Evolutionary conservation across 2,329 filamentous ascomycete species (phyloP).

Genomic region (Verticillium tricorpus): DNA sequence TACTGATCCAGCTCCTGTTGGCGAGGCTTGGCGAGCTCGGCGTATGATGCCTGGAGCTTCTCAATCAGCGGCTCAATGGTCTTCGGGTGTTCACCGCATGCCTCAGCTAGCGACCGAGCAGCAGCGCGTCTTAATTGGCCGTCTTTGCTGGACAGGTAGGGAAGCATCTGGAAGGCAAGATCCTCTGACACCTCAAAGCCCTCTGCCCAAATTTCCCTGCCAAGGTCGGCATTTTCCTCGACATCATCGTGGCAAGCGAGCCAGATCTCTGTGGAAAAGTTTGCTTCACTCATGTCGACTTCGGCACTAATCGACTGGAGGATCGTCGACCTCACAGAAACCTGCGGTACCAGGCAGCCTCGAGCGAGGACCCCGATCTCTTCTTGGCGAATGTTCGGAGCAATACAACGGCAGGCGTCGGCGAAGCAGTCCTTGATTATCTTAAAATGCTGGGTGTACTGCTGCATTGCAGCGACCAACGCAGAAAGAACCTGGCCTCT

Average conservation of each 20-base stretch:
- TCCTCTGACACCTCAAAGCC: slow-evolving; percentile 65
- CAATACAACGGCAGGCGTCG: slow-evolving; percentile 79
- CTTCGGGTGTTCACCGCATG: slow-evolving; percentile 55
- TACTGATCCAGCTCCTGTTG: slow-evolving; percentile 85
- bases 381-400: slow-evolving; percentile 67
- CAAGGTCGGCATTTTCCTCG: slow-evolving; percentile 79
- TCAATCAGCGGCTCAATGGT: slow-evolving; percentile 59
- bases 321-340: slow-evolving; percentile 75
- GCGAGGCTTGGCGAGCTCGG: slow-evolving; percentile 74
- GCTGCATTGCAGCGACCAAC: slow-evolving; percentile 79
- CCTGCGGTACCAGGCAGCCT: slow-evolving; percentile 74
- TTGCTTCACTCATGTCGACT: slow-evolving; percentile 82
- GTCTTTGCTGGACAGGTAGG: slow-evolving; percentile 77
- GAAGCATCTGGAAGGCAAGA: slow-evolving; percentile 63
- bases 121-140: slow-evolving; percentile 78
- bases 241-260: slow-evolving; percentile 88
- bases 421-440: slow-evolving; percentile 87
- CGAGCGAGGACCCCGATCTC: slow-evolving; percentile 76
- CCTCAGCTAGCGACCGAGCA: slow-evolving; percentile 74
- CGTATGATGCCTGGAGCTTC: slow-evolving; percentile 66
- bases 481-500: slow-evolving; percentile 67
- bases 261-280: slow-evolving; percentile 89
- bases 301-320: slow-evolving; percentile 88
- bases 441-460: slow-evolving; percentile 90
- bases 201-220: slow-evolving; percentile 90